phyloP scores from a whole-genome alignment of 306 rosid species.

The Albizia julibrissin region DNA sequence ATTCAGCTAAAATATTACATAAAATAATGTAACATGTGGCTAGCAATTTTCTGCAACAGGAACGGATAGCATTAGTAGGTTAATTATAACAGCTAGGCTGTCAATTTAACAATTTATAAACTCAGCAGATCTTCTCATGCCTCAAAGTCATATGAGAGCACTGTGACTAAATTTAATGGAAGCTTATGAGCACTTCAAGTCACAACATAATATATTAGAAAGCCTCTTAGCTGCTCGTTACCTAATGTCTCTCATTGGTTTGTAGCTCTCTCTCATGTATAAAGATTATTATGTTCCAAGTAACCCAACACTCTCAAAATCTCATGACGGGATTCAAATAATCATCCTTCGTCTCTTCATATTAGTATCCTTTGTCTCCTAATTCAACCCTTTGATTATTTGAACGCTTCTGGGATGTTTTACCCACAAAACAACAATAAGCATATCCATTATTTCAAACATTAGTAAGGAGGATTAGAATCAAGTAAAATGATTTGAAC shows the following conservation, averaged over 20 bases:
- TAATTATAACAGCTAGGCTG: slow-evolving; percentile 7
- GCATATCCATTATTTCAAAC: neutral
- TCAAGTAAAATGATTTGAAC: slow-evolving; percentile 8
- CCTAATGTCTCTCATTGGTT: neutral
- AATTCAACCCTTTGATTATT: neutral
- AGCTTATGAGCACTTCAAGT: neutral
- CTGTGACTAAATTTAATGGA: neutral
- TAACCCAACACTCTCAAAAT: neutral
- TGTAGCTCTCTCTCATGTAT: neutral
- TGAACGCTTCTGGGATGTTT: neutral
- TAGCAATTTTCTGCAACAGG: slow-evolving; percentile 23
- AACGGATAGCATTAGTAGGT: neutral
- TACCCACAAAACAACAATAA: neutral
- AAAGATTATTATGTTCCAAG: neutral
- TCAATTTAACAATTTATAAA: neutral
- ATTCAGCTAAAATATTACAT: slow-evolving; percentile 8
- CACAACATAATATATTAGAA: neutral
- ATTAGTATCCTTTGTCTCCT: too few relatives aligned
- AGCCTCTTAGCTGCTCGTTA: slow-evolving; percentile 1
- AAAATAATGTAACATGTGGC: neutral
- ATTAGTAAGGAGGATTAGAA: neutral
- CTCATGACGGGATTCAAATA: neutral
- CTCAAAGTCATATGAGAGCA: neutral
- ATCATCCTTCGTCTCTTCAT: slow-evolving; percentile 6
- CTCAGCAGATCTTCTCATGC: neutral